Evolutionary conservation across 2,329 filamentous ascomycete species (phyloP).

Genomic region (Alternaria viburni): DNA sequence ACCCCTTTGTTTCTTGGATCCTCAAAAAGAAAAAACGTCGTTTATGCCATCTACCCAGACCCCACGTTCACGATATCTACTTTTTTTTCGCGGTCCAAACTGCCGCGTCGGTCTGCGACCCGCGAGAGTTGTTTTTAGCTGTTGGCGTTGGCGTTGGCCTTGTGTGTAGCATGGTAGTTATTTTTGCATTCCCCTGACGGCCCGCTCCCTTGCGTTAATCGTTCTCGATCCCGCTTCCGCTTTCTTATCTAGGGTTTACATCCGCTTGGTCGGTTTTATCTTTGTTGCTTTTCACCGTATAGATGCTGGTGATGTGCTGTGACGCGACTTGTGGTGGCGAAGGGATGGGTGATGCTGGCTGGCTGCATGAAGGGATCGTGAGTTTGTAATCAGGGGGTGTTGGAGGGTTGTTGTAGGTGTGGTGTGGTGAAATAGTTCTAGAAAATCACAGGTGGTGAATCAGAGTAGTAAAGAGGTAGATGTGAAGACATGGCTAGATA

Average conservation of each 20-base stretch:
- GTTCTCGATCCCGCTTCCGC: neutral
- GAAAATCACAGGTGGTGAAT: neutral
- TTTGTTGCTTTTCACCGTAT: neutral
- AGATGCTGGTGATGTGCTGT: neutral
- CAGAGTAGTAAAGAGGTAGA: neutral
- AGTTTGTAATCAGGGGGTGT: neutral
- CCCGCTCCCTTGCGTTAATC: neutral
- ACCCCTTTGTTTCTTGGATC: neutral
- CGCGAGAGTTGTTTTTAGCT: neutral
- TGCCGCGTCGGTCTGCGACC: neutral
- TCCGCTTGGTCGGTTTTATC: neutral
- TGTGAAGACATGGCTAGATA: neutral
- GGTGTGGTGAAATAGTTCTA: neutral
- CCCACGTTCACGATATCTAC: neutral
- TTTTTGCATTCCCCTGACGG: neutral
- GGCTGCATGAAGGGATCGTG: neutral
- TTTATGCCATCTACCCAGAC: neutral
- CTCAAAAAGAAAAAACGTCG: neutral
- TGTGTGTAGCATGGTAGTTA: neutral
- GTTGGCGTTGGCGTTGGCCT: neutral
- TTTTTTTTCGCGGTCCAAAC: neutral
- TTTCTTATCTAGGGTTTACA: neutral
- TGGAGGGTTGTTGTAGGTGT: neutral
- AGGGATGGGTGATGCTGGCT: neutral
- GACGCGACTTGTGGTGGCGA: neutral